These are phyloP conservation scores for Hypoxylon trugodes DNA, from an alignment of 495 filamentous ascomycete species.

Conservation along the genomic window DNA sequence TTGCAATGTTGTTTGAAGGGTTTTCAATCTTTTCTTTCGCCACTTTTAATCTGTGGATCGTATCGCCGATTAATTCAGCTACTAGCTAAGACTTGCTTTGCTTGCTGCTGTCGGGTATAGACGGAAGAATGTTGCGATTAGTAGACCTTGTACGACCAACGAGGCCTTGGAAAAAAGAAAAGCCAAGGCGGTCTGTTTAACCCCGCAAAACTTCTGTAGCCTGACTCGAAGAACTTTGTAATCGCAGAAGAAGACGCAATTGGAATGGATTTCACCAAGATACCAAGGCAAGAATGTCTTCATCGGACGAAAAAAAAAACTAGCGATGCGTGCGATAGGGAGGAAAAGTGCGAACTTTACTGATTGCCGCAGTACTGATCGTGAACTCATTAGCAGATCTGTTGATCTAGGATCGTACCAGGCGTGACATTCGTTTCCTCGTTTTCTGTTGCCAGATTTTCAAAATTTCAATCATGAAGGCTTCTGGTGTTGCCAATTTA, in stretches of 20 bases:
- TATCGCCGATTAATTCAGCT: no score
- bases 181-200: no score
- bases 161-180: no score
- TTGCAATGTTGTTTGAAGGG: not conserved
- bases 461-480: conserved; percentile 16
- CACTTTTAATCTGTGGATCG: not conserved
- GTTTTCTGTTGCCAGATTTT: conserved; percentile 22
- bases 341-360: not conserved
- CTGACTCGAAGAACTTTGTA: no score
- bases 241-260: no score
- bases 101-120: no score
- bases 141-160: no score
- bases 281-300: conserved; percentile 3
- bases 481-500: conserved; percentile 37
- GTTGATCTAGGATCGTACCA: conserved; percentile 22
- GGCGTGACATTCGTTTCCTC: conserved; percentile 36
- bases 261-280: not conserved
- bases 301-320: not conserved
- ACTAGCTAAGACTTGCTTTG: no score
- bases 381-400: conserved; percentile 27
- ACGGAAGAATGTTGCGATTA: no score
- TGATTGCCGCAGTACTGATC: conserved; percentile 10
- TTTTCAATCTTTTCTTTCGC: not conserved
- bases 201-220: not conserved
- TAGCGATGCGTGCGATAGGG: not conserved